A percentile compares a stretch with the other conserved stretches of the same genome.
Conservation (phyloP, 768 basidiomycete genomes). For the Naganishia onofrii region DNA sequence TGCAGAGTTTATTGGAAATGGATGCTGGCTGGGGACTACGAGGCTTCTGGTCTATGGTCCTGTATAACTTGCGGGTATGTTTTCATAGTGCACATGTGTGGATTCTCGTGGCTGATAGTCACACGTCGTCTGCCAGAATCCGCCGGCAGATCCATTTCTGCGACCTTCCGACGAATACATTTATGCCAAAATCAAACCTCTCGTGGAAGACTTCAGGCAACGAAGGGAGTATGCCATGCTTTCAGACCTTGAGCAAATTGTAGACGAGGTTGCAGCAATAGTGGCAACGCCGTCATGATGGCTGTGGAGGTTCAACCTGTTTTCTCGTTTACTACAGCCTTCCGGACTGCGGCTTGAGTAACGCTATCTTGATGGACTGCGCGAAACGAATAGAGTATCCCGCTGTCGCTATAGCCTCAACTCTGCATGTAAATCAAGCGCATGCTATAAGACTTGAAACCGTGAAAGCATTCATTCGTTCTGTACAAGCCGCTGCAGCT, state of each 20-base stretch:
- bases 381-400: too few species aligned
- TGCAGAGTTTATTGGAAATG: slow-evolving; percentile 45
- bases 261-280: slow-evolving; percentile 7
- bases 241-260: not conserved
- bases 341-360: too few species aligned
- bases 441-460: not conserved
- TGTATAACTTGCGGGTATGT: slow-evolving; percentile 40
- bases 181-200: not conserved
- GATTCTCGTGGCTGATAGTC: not conserved
- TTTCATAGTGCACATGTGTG: not conserved
- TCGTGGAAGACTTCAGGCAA: slow-evolving; percentile 5
- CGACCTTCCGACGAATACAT: slow-evolving; percentile 15
- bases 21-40: slow-evolving; percentile 49
- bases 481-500: not conserved
- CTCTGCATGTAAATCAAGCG: not conserved
- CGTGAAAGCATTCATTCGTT: not conserved
- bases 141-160: not conserved
- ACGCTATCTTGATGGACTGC: too few species aligned
- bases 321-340: too few species aligned
- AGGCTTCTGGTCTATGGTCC: slow-evolving; percentile 44
- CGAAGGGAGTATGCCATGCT: slow-evolving; percentile 10
- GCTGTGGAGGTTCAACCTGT: not conserved
- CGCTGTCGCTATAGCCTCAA: too few species aligned
- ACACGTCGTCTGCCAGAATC: not conserved
- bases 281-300: not conserved